Conservation (phyloP, 73 alveolate species). For the Paramecium tetraurelia region DNA sequence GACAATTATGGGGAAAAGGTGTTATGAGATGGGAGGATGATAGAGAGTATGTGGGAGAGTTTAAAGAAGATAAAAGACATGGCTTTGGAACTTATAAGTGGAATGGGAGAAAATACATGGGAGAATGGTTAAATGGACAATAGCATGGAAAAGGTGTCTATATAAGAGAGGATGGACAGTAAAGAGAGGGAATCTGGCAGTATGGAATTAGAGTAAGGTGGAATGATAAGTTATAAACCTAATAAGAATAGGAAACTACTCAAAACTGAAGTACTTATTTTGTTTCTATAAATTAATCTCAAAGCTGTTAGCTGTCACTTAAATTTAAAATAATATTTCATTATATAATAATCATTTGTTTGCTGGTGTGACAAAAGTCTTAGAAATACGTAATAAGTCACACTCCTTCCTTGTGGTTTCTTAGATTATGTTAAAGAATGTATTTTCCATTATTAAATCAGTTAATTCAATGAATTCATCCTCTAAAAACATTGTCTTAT, state of each 20-base stretch:
- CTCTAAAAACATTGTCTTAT: conserved; percentile 67
- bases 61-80: conserved; percentile 64
- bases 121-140: conserved; percentile 83
- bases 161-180: conserved; percentile 25
- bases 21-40: conserved; percentile 74
- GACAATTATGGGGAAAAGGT: conserved; percentile 77
- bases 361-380: conserved; percentile 81
- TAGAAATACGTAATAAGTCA: conserved; percentile 91
- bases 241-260: neutral
- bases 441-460: conserved; percentile 95
- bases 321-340: neutral
- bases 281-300: neutral
- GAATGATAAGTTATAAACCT: neutral
- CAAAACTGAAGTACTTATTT: neutral
- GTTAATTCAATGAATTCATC: conserved; percentile 78
- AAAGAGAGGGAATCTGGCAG: conserved; percentile 53
- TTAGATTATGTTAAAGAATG: conserved; percentile 90
- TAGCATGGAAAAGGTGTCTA: conserved; percentile 71
- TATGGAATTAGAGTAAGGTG: conserved; percentile 56
- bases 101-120: conserved; percentile 79
- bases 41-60: conserved; percentile 69
- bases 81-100: conserved; percentile 73
- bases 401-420: conserved; percentile 96
- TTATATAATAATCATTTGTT: neutral
- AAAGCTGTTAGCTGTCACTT: neutral